These are phyloP conservation scores for Neurospora africana DNA, from an alignment of 495 filamentous ascomycete genomes.

Conservation along the genomic window DNA sequence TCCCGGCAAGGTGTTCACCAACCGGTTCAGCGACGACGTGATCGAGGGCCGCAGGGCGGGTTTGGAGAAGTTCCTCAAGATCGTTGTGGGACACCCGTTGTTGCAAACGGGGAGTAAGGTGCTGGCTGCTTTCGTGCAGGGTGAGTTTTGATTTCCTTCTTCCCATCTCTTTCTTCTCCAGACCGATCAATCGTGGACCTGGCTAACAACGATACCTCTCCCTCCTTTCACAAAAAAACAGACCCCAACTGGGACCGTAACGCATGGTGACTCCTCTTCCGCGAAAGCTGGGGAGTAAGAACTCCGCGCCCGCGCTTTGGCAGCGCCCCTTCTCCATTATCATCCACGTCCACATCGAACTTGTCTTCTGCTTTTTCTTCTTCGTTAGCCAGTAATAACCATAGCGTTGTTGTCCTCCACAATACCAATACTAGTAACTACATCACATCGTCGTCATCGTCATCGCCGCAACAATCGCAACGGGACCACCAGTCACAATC, in stretches of 20 bases:
- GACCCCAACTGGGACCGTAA: constrained; percentile 73
- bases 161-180: background rate
- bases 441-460: constrained; percentile 1
- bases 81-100: constrained; percentile 91
- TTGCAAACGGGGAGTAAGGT: constrained; percentile 98
- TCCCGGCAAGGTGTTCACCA: constrained; percentile 96
- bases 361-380: background rate
- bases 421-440: constrained; percentile 1
- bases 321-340: constrained; percentile 13
- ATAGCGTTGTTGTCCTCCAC: background rate
- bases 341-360: background rate
- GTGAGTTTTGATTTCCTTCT: constrained; percentile 39
- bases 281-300: constrained; percentile 3
- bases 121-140: constrained; percentile 88
- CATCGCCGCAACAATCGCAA: constrained; percentile 13
- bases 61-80: constrained; percentile 91
- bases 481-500: background rate
- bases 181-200: background rate
- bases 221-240: constrained; percentile 11
- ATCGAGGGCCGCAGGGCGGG: constrained; percentile 92
- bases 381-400: background rate
- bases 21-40: constrained; percentile 95
- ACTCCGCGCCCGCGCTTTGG: constrained; percentile 16
- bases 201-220: background rate
- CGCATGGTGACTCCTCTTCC: constrained; percentile 48